phyloP scores from a whole-genome alignment of 176 grass and related monocot species.

The Oryza punctata region DNA sequence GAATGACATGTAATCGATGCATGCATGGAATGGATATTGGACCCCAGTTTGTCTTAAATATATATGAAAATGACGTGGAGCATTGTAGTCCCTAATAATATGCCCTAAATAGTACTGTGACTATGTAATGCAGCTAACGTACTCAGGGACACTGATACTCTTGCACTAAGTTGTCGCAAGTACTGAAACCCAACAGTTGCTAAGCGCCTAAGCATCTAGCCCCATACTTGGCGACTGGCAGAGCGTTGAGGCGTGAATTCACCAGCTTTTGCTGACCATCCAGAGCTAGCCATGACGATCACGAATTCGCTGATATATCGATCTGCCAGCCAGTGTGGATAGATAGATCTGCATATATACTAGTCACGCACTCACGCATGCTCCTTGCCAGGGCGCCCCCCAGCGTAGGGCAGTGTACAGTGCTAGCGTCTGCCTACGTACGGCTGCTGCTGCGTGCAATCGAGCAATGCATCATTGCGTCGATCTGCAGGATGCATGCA shows the following conservation, averaged over 20 bases:
- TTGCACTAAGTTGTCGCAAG: not conserved
- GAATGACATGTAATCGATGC: not conserved
- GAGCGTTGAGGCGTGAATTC: not conserved
- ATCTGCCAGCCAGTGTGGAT: slow-evolving; percentile 5
- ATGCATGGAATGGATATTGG: not conserved
- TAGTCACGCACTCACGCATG: slow-evolving; percentile 1
- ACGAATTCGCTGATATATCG: not conserved
- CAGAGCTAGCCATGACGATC: not conserved
- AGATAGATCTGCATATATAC: slow-evolving; percentile 6
- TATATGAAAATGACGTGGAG: not conserved
- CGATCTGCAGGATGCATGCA: not conserved
- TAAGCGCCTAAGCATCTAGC: not conserved
- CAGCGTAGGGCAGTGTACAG: slow-evolving; percentile 18
- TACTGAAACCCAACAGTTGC: not conserved
- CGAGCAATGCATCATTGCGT: not conserved
- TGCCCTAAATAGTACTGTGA: not conserved
- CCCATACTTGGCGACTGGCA: not conserved
- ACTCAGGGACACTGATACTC: not conserved
- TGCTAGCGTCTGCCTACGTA: slow-evolving; percentile 1
- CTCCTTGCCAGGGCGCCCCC: not conserved
- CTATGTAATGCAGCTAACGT: not conserved
- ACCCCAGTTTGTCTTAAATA: not conserved
- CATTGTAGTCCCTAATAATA: not conserved
- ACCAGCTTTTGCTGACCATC: slow-evolving; percentile 28
- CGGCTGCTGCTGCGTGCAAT: not conserved